Evolutionary conservation across 768 basidiomycete species (phyloP), one percentile per base, ranked within the genome.

Genomic region (Hemileccinum impolitum): DNA sequence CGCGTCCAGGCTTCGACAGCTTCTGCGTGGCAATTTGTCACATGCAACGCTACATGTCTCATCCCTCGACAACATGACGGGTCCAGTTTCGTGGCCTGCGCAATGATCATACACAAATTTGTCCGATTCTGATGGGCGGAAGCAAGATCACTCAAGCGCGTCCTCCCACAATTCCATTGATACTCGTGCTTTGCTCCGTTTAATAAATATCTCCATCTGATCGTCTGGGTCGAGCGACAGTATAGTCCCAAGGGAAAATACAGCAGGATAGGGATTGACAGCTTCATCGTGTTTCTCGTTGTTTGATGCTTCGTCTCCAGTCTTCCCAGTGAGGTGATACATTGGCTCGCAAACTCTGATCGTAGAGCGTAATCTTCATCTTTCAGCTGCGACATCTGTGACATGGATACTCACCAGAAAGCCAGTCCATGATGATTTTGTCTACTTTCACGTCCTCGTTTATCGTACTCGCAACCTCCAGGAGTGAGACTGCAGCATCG

Each of bases 401-500:
- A n/a, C n/a, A 0, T 10, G 2, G 5, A 21, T 39, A 25, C 50
- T 13, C 7, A 57, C 56, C 30, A 1, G 44, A 1, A 43, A 57
- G 6, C 47, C 56, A 48, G 9, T 37, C 26, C 5, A 17, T n/a
- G 17, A 56, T 36, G 0, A 12, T 4, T 8, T 13, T 13, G 30
- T 45, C 28, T 1, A 36, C 1, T 21, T 28, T 35, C 3, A 15
- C 39, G 6, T 14, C 26, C 1, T 34, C 28, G 5, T 12, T 30
- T 7, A 18, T 9, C 3, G 14, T 25, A n/a, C 25, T 21, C 32
- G 11, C 7, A 13, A 41, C 25, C 21, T 47, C 35, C 8, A 51
- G 30, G 6, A 56, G 49, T 6, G 34, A 39, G 8, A 15, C 1
- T 0, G 55, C 48, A 15, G 54, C 53, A 7, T 55, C 53, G 0